Percentiles rank a stretch among this genome's conserved stretches.
phyloP scores from a whole-genome alignment of 305 asterid species.

The Withania somnifera region DNA sequence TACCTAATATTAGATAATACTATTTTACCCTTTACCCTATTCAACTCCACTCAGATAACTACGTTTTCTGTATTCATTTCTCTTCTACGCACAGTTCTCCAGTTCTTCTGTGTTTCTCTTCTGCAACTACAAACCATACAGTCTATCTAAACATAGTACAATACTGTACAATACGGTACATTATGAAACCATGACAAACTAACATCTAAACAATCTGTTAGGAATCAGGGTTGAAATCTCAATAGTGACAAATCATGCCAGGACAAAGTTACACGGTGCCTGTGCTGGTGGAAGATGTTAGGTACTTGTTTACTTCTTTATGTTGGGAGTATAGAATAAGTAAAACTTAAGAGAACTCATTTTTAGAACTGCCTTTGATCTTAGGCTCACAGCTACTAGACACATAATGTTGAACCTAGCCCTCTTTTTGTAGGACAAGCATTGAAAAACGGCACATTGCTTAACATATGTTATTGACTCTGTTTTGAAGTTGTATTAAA shows the following conservation, averaged over 20 bases:
- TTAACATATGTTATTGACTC: background rate
- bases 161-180: too few relatives aligned
- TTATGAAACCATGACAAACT: too few relatives aligned
- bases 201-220: too few relatives aligned
- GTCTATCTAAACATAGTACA: too few relatives aligned
- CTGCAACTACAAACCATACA: too few relatives aligned
- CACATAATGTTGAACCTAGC: background rate
- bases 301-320: background rate
- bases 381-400: background rate
- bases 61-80: too few relatives aligned
- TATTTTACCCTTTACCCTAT: too few relatives aligned
- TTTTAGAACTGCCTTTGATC: background rate
- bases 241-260: background rate
- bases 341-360: too few relatives aligned
- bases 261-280: background rate
- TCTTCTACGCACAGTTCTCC: too few relatives aligned
- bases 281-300: background rate
- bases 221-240: background rate
- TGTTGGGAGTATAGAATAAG: background rate
- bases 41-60: too few relatives aligned
- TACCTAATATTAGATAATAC: too few relatives aligned
- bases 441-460: background rate
- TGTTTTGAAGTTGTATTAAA: background rate
- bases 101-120: too few relatives aligned
- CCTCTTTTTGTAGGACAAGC: background rate